These are phyloP conservation scores for Picochlorum sp. DNA, from an alignment of 139 green algal species.

Conservation along the genomic window DNA sequence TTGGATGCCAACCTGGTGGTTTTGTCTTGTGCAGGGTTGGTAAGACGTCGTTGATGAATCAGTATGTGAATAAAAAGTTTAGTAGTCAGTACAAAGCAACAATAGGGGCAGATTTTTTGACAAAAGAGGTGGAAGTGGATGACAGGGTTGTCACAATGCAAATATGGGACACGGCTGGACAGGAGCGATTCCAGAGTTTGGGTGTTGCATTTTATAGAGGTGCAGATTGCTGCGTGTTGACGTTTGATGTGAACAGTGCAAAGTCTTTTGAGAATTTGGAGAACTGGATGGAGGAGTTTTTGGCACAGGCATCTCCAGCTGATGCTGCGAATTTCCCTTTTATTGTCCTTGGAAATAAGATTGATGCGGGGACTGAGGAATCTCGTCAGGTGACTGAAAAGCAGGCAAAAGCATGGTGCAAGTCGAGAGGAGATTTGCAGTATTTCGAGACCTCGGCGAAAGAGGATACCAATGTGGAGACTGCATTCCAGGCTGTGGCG, in stretches of 20 bases:
- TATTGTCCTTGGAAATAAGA: constrained; percentile 98
- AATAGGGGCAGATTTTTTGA: constrained; percentile 98
- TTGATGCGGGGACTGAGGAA: constrained; percentile 81
- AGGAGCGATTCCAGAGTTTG: constrained; percentile 95
- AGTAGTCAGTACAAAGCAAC: constrained; percentile 98
- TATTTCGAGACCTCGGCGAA: constrained; percentile 94
- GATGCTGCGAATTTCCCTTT: constrained; percentile 96
- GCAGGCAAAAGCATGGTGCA: constrained; percentile 89
- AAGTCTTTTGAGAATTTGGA: constrained; percentile 98
- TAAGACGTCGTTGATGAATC: constrained; percentile 99
- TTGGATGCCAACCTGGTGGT: not conserved
- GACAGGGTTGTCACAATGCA: constrained; percentile 96
- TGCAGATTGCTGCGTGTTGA: constrained; percentile 95
- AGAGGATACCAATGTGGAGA: constrained; percentile 89
- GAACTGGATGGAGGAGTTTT: constrained; percentile 96
- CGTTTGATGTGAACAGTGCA: constrained; percentile 93
- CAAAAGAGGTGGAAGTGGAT: constrained; percentile 97
- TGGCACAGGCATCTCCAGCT: constrained; percentile 82
- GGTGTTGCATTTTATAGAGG: constrained; percentile 97
- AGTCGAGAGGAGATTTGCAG: constrained; percentile 82
- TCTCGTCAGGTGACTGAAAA: constrained; percentile 83
- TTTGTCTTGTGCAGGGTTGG: constrained; percentile 62
- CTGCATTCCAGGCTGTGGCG: constrained; percentile 84
- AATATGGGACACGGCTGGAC: constrained; percentile 98
- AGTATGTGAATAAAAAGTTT: constrained; percentile 99